Evolutionary conservation across 2,329 filamentous ascomycete species (phyloP).

Genomic region (Penicillium sp.): DNA sequence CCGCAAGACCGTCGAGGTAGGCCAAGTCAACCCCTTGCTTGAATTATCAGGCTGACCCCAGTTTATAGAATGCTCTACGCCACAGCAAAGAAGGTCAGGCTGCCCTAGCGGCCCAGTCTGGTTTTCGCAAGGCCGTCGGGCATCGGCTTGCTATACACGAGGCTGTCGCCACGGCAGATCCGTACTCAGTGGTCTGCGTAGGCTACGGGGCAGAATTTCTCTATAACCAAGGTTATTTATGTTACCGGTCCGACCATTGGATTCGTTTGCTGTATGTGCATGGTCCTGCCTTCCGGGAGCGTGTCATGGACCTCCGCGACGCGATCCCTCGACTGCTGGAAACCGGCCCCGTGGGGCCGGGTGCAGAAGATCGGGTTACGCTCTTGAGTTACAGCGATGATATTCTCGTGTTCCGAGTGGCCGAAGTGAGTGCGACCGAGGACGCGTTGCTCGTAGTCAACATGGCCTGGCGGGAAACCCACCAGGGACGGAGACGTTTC

Average conservation of each 20-base stretch:
- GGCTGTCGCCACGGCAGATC: constrained; percentile 59
- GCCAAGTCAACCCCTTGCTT: not conserved
- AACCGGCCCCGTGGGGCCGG: constrained; percentile 20
- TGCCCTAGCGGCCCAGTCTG: constrained; percentile 36
- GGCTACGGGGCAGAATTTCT: constrained; percentile 60
- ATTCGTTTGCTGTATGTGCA: constrained; percentile 62
- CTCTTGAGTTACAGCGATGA: constrained; percentile 58
- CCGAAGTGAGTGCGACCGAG: constrained; percentile 40
- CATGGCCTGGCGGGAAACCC: constrained; percentile 25
- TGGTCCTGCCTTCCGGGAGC: constrained; percentile 48
- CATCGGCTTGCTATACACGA: constrained; percentile 59
- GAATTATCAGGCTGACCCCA: constrained; percentile 4
- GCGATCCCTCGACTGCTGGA: constrained; percentile 38
- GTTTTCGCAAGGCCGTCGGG: constrained; percentile 56
- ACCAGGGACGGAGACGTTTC: constrained; percentile 33
- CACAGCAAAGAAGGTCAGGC: constrained; percentile 47
- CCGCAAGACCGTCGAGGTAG: constrained; percentile 57
- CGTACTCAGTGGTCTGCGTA: constrained; percentile 60
- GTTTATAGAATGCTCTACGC: constrained; percentile 39
- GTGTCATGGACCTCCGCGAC: constrained; percentile 55
- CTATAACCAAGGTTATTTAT: constrained; percentile 63
- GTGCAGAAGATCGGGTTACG: constrained; percentile 46
- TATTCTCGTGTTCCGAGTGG: constrained; percentile 58
- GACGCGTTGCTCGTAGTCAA: constrained; percentile 57
- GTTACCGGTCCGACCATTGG: constrained; percentile 55